Percentiles rank a stretch among this genome's conserved stretches.
These are phyloP conservation scores for Discostella pseudostelligera DNA, from an alignment of 108 stramenopile genomes.

Conservation along the genomic window DNA sequence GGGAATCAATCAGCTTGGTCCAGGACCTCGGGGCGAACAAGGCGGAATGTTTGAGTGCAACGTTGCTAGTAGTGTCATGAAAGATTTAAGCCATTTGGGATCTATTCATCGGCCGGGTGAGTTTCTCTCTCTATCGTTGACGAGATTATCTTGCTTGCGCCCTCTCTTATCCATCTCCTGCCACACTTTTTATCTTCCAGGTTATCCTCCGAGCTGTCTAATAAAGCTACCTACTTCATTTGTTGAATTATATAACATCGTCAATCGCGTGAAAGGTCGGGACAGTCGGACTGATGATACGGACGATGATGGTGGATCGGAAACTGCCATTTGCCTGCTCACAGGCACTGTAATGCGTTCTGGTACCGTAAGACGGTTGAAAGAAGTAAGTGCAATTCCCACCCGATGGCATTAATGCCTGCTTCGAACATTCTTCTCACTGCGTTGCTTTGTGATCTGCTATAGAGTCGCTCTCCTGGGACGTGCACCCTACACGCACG, in stretches of 20 bases:
- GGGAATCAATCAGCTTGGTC: constrained; percentile 59
- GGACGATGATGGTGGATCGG: constrained; percentile 62
- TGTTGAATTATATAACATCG: constrained; percentile 83
- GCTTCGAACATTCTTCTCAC: background rate
- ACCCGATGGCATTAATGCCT: background rate
- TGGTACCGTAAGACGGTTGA: constrained; percentile 57
- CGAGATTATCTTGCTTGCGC: background rate
- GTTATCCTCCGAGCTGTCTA: constrained; percentile 54
- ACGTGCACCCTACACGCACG: constrained; percentile 86
- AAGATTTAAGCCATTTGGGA: constrained; percentile 83
- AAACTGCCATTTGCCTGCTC: constrained; percentile 88
- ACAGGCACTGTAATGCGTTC: constrained; percentile 87
- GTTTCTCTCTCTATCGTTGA: background rate
- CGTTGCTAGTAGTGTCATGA: constrained; percentile 66
- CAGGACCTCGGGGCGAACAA: constrained; percentile 57
- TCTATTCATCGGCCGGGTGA: constrained; percentile 64
- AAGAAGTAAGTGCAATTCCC: constrained; percentile 31
- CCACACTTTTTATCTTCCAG: background rate
- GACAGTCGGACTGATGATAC: constrained; percentile 64
- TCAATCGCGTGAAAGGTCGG: constrained; percentile 77
- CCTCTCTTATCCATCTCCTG: constrained; percentile 28
- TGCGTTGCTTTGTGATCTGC: constrained; percentile 5
- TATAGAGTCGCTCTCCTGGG: constrained; percentile 59
- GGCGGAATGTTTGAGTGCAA: constrained; percentile 63
- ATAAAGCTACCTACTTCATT: constrained; percentile 85